A percentile compares a stretch with the other conserved stretches of the same genome.
phyloP scores from a whole-genome alignment of 1,284 basidiomycete genomes.

The Austroboletus olivaceoglutinosus region DNA sequence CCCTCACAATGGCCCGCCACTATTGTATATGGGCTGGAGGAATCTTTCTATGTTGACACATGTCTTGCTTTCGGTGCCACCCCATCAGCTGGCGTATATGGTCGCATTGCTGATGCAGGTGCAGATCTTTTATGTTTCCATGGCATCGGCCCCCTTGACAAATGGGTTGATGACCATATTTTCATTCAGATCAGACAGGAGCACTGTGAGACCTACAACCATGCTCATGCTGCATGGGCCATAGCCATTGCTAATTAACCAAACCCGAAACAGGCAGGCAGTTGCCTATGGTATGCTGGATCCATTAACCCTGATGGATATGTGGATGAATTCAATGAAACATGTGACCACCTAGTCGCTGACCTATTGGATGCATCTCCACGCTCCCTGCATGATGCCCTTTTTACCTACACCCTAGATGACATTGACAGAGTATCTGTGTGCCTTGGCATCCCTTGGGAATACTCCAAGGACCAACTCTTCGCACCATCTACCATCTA shows the following conservation, averaged over 20 bases:
- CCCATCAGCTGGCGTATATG: slow-evolving; percentile 34
- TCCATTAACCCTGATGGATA: rapidly evolving
- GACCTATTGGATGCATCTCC: not conserved
- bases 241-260: too few species aligned
- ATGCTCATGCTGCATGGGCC: too few species aligned
- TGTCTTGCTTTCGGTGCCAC: slow-evolving; percentile 22
- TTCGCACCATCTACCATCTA: not conserved
- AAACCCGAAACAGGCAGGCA: not conserved
- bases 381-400: not conserved
- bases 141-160: not conserved
- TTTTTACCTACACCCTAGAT: not conserved
- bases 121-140: not conserved
- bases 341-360: not conserved
- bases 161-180: slow-evolving; percentile 6
- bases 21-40: not conserved
- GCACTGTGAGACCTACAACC: too few species aligned
- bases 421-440: slow-evolving; percentile 1
- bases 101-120: slow-evolving; percentile 31
- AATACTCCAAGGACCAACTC: slow-evolving; percentile 8
- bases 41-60: not conserved
- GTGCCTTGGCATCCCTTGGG: slow-evolving; percentile 5
- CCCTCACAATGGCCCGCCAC: slow-evolving; percentile 5
- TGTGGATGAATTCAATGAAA: not conserved
- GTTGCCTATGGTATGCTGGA: not conserved
- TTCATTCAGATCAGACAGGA: not conserved